phyloP scores from a whole-genome alignment of 2,329 filamentous ascomycete genomes.

The Ustulina deusta region DNA sequence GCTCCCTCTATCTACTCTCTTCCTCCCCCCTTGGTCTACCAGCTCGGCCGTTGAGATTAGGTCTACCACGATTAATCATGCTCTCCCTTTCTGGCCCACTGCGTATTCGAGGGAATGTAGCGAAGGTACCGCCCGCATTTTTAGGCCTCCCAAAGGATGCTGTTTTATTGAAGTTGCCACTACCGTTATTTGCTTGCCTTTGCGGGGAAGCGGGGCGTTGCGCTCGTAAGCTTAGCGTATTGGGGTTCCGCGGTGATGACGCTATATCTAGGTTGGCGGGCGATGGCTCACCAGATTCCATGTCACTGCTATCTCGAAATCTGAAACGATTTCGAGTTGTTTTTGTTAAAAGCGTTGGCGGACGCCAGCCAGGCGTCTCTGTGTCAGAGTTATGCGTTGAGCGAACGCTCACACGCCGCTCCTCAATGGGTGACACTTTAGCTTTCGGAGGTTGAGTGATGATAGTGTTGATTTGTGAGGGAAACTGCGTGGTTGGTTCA shows the following conservation, averaged over 20 bases:
- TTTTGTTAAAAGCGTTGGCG: slow-evolving; percentile 24
- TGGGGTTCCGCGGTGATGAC: slow-evolving; percentile 40
- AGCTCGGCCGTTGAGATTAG: background rate
- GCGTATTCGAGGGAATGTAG: slow-evolving; percentile 48
- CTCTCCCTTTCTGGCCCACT: slow-evolving; percentile 38
- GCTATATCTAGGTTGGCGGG: slow-evolving; percentile 22
- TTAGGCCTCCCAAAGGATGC: slow-evolving; percentile 38
- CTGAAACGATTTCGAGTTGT: slow-evolving; percentile 44
- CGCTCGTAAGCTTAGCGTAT: slow-evolving; percentile 40
- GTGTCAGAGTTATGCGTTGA: slow-evolving; percentile 31
- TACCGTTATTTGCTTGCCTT: slow-evolving; percentile 18
- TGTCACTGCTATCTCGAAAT: slow-evolving; percentile 50
- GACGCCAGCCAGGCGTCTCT: slow-evolving; percentile 20
- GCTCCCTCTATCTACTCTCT: slow-evolving; percentile 15
- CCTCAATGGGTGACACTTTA: slow-evolving; percentile 22
- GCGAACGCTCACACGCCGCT: slow-evolving; percentile 33
- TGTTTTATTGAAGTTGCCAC: background rate
- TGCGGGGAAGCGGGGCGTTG: slow-evolving; percentile 2
- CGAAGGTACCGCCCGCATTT: slow-evolving; percentile 46
- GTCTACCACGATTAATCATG: slow-evolving; percentile 32
- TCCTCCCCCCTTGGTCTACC: slow-evolving; percentile 14
- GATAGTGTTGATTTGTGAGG: background rate
- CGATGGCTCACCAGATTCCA: slow-evolving; percentile 44
- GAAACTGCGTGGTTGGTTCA: slow-evolving; percentile 4
- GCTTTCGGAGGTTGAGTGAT: slow-evolving; percentile 29